Percentiles rank a stretch among this genome's conserved stretches.
These are phyloP conservation scores for Suillus discolor DNA, from an alignment of 768 basidiomycete genomes.

Conservation along the genomic window DNA sequence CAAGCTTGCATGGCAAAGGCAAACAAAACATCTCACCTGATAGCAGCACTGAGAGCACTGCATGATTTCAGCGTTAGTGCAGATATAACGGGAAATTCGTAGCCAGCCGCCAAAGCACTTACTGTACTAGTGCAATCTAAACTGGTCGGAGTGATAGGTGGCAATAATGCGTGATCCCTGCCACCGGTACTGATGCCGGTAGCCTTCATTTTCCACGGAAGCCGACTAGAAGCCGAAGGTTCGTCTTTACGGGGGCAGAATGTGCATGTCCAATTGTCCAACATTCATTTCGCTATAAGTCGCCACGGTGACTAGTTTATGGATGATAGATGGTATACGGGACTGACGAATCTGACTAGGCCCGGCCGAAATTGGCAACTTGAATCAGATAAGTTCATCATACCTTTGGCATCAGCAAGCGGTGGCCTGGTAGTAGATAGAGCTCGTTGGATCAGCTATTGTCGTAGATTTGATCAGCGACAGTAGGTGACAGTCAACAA, in stretches of 20 bases:
- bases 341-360: not conserved
- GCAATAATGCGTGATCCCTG: not conserved
- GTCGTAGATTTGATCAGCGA: not conserved
- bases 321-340: not conserved
- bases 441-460: not conserved
- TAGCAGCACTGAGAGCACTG: not conserved
- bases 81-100: not conserved
- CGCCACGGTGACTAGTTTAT: not conserved
- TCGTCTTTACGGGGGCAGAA: not conserved
- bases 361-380: not conserved
- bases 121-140: not conserved
- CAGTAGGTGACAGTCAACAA: not conserved
- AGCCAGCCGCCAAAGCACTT: not conserved
- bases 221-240: not conserved
- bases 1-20: slow-evolving; percentile 32
- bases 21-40: not conserved
- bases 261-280: not conserved
- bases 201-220: not conserved
- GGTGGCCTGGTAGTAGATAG: not conserved
- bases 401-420: not conserved
- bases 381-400: not conserved
- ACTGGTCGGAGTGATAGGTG: not conserved
- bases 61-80: not conserved
- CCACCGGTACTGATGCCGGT: not conserved
- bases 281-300: not conserved